Evolutionary conservation across 176 grass and related monocot species (phyloP).

Genomic region (Chloris gayana): DNA sequence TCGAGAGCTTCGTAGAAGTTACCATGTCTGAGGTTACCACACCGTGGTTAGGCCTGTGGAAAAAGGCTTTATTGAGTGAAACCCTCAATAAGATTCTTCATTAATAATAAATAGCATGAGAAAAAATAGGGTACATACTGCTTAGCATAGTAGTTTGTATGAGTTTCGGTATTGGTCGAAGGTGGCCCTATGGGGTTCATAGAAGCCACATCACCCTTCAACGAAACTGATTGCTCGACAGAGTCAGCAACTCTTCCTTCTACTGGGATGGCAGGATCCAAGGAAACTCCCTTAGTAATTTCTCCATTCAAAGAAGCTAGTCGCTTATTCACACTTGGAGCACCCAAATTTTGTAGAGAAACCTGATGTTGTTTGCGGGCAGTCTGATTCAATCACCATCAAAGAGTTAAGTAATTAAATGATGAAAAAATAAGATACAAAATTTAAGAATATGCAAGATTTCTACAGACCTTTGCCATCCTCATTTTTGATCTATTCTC

Average conservation of each 20-base stretch:
- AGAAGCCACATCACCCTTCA: slow-evolving; percentile 47
- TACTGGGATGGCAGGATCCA: slow-evolving; percentile 32
- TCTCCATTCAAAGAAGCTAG: slow-evolving; percentile 37
- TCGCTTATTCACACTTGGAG: slow-evolving; percentile 54
- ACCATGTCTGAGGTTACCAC: slow-evolving; percentile 28
- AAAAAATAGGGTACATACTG: slow-evolving; percentile 61
- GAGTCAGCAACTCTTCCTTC: slow-evolving; percentile 50
- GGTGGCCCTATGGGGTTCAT: slow-evolving; percentile 61
- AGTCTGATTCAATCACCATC: slow-evolving; percentile 48
- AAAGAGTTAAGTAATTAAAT: slow-evolving; percentile 33
- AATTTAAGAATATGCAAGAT: slow-evolving; percentile 34
- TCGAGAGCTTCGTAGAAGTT: slow-evolving; percentile 40
- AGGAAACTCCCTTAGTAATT: slow-evolving; percentile 41
- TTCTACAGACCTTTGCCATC: slow-evolving; percentile 68
- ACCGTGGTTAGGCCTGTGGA: slow-evolving; percentile 65
- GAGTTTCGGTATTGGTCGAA: slow-evolving; percentile 56
- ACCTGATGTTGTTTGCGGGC: slow-evolving; percentile 62
- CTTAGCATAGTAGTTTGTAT: slow-evolving; percentile 46
- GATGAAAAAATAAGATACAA: slow-evolving; percentile 22
- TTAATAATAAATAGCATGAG: slow-evolving; percentile 12
- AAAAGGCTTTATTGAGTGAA: slow-evolving; percentile 24
- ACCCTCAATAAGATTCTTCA: slow-evolving; percentile 11
- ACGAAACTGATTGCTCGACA: slow-evolving; percentile 47
- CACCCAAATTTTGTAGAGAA: slow-evolving; percentile 45
- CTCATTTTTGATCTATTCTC: slow-evolving; percentile 88